Base-by-base conservation (phyloP, 805 yeast genomes). In the Millerozyma miso region DNA sequence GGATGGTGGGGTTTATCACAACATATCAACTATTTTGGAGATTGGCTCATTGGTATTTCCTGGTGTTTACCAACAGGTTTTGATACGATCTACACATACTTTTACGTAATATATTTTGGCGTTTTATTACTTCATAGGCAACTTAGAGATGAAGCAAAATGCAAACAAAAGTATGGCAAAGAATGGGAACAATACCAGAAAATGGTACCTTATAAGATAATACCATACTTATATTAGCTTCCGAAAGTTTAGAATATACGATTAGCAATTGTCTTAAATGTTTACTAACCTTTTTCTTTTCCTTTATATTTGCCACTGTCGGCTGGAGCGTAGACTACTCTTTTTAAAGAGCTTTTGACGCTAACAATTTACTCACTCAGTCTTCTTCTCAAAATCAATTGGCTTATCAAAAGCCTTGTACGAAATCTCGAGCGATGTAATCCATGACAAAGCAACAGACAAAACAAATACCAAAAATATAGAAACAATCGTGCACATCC, bases 1-100 rank as follows among this genome's bases (percentile, higher is more conserved):
- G 97, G 98, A 2, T 93, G 98, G 99, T 93, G 99, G 99, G 85
- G 85, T 2, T 62, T 73, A 15, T 81, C 96, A 4, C 96, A 95
- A 52, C 99, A 93, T 62, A 88, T 88, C 58, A 93, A 93, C 60
- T 93, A 93, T 64, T 76, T 90, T 45, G 99, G 99, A 35, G 99
- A 93, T 67, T 88, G 97, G 90, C 60, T 93, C 34, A 82, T 89
- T 56, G 88, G 97, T 0, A 73, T 86, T 70, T 80, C 95, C 36
- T 91, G 96, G 96, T 88, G 97, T 62, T 70, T 93, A 49, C 83
- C 96, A 7, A 88, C 97, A 1, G 96, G 96, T 8, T 77, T 82
- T 52, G 72, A 71, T 46, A 83, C 96, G 0, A 84, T 88, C 3
- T 69, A 91, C 55, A 88, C 98, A 0, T 93, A 91, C 59, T 93